A percentile compares a stretch with the other conserved stretches of the same genome.
phyloP scores from a whole-genome alignment of 108 stramenopile genomes.

The Cyclostephanos invisitatus region DNA sequence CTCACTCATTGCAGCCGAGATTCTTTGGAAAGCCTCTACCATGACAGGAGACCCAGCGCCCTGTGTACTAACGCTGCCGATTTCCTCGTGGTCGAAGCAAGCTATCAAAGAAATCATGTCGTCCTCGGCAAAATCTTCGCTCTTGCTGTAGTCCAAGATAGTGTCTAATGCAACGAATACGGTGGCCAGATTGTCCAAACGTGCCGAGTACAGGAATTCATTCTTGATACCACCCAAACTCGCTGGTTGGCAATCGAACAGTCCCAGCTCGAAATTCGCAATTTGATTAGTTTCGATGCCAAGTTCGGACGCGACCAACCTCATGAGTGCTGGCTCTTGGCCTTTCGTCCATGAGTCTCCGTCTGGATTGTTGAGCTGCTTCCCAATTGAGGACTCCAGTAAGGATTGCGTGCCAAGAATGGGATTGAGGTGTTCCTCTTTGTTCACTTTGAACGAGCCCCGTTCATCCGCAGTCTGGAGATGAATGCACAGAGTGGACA shows the following conservation, averaged over 20 bases:
- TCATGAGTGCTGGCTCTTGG: conserved; percentile 85
- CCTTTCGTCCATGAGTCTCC: conserved; percentile 57
- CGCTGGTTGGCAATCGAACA: conserved; percentile 94
- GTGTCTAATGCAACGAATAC: conserved; percentile 79
- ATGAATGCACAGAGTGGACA: conserved; percentile 93
- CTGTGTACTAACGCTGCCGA: conserved; percentile 80
- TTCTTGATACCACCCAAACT: conserved; percentile 83
- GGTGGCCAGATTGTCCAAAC: conserved; percentile 93
- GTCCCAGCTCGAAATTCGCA: conserved; percentile 92
- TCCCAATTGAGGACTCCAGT: conserved; percentile 54
- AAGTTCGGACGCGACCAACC: conserved; percentile 80
- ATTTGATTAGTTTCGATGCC: conserved; percentile 67
- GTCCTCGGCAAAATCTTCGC: conserved; percentile 39
- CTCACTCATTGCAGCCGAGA: conserved; percentile 67
- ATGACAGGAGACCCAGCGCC: conserved; percentile 95
- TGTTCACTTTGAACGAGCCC: conserved; percentile 75
- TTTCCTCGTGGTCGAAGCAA: conserved; percentile 96
- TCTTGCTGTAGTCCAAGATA: conserved; percentile 52
- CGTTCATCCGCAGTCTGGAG: conserved; percentile 87
- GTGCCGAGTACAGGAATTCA: conserved; percentile 92
- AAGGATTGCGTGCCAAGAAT: conserved; percentile 74
- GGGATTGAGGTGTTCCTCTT: conserved; percentile 88
- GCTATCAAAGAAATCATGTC: conserved; percentile 74
- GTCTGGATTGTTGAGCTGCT: conserved; percentile 55
- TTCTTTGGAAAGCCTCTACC: conserved; percentile 75